These are phyloP conservation scores for Mycena sanguinolenta DNA, from an alignment of 768 basidiomycete genomes.

Conservation along the genomic window DNA sequence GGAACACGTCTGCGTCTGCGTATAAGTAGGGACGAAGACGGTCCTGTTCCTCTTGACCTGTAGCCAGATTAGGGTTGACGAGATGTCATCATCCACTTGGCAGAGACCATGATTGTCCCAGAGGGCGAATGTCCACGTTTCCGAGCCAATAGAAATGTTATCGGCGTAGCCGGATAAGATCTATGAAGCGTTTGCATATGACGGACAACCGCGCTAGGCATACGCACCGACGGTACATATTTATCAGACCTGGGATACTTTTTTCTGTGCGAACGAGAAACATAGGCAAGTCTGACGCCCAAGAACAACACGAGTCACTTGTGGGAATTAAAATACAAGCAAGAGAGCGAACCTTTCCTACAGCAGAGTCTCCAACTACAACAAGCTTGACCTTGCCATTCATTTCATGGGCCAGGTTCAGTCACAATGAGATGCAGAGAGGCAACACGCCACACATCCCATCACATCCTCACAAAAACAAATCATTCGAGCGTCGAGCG, in stretches of 20 bases:
- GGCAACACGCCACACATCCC: too few species aligned
- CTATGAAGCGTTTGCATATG: constrained; percentile 56
- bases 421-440: too few species aligned
- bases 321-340: neutral
- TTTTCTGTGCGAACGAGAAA: constrained; percentile 97
- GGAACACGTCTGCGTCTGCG: constrained; percentile 99
- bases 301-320: neutral
- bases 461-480: too few species aligned
- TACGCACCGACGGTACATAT: too few species aligned
- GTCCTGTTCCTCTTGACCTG: constrained; percentile 99
- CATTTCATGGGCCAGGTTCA: neutral
- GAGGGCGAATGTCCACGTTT: constrained; percentile 96
- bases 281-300: constrained; percentile 85
- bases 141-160: constrained; percentile 99
- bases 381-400: neutral
- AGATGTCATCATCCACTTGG: constrained; percentile 2
- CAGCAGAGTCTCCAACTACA: neutral
- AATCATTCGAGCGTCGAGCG: too few species aligned
- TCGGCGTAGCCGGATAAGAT: constrained; percentile 98
- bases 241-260: too few species aligned
- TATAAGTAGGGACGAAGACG: constrained; percentile 98
- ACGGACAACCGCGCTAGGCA: too few species aligned
- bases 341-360: neutral
- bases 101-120: constrained; percentile 97
- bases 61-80: neutral